phyloP scores from a whole-genome alignment of 1,139 yeast species.

The Zygotorulaspora mrakii region DNA sequence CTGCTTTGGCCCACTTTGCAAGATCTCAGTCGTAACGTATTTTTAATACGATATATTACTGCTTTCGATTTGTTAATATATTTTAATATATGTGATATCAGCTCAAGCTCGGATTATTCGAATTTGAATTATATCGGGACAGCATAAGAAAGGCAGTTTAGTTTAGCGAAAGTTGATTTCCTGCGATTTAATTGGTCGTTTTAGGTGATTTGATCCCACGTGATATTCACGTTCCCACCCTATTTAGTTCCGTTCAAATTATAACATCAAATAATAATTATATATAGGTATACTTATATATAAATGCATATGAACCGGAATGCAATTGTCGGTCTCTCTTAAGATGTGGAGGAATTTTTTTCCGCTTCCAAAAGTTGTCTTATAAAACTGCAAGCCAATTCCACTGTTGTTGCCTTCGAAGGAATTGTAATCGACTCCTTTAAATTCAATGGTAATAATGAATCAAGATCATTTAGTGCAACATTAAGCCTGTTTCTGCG shows the following conservation, averaged over 20 bases:
- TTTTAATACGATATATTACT: no score
- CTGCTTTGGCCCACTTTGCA: no score
- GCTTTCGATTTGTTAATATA: no score
- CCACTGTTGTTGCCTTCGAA: conserved; percentile 92
- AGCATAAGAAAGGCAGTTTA: conserved; percentile 1
- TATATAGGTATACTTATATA: no score
- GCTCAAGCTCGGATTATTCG: not conserved
- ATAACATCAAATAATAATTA: no score
- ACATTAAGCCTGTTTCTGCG: conserved; percentile 86
- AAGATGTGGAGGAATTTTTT: conserved; percentile 6
- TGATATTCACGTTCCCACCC: no score
- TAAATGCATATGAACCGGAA: no score
- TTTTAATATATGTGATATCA: not conserved
- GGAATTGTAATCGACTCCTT: conserved; percentile 60
- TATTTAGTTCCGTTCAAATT: no score
- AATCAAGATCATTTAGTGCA: conserved; percentile 73
- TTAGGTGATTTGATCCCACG: not conserved
- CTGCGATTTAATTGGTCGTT: conserved; percentile 13
- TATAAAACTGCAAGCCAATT: conserved; percentile 74
- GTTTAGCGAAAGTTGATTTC: conserved; percentile 6
- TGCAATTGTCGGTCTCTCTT: no score
- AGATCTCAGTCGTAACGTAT: no score
- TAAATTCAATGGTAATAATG: conserved; percentile 60
- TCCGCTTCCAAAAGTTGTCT: conserved; percentile 40
- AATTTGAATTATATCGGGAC: conserved; percentile 5